These are phyloP conservation scores for Botrytis byssoidea DNA, from an alignment of 2,329 filamentous ascomycete genomes.

Conservation along the genomic window DNA sequence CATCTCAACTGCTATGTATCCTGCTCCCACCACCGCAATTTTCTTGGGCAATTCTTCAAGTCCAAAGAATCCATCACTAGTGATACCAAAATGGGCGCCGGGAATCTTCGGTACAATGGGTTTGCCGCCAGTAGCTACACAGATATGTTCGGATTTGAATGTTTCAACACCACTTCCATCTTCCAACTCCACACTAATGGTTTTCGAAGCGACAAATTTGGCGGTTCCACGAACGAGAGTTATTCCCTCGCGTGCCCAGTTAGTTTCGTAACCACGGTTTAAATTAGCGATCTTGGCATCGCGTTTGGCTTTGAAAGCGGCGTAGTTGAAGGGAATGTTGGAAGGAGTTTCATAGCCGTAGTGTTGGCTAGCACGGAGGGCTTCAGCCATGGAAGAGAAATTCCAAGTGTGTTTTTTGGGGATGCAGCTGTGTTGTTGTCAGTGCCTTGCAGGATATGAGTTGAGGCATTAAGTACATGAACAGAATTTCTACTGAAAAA, in stretches of 20 bases:
- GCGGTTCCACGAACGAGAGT: conserved; percentile 50
- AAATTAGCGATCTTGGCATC: conserved; percentile 46
- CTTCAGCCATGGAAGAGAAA: conserved; percentile 49
- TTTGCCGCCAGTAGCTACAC: conserved; percentile 49
- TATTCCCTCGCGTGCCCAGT: conserved; percentile 50
- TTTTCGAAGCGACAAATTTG: conserved; percentile 45
- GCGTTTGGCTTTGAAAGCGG: conserved; percentile 48
- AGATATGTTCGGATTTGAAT: conserved; percentile 47
- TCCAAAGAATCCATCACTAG: conserved; percentile 51
- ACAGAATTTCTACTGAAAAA: background rate
- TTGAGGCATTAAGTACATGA: background rate
- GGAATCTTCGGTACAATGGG: conserved; percentile 43
- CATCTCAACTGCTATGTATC: conserved; percentile 41
- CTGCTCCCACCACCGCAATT: conserved; percentile 50
- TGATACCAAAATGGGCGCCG: conserved; percentile 50
- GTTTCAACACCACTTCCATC: conserved; percentile 43
- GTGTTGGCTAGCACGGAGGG: conserved; percentile 45
- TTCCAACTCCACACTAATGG: conserved; percentile 45
- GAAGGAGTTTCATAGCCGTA: conserved; percentile 49
- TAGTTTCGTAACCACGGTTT: conserved; percentile 49
- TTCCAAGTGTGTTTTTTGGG: conserved; percentile 55
- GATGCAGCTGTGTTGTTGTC: conserved; percentile 43
- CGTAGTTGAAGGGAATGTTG: conserved; percentile 45
- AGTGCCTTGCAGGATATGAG: background rate
- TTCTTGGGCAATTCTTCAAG: conserved; percentile 51